A percentile compares a stretch with the other conserved stretches of the same genome.
phyloP scores from a whole-genome alignment of 305 asterid species.

The Withania somnifera region DNA sequence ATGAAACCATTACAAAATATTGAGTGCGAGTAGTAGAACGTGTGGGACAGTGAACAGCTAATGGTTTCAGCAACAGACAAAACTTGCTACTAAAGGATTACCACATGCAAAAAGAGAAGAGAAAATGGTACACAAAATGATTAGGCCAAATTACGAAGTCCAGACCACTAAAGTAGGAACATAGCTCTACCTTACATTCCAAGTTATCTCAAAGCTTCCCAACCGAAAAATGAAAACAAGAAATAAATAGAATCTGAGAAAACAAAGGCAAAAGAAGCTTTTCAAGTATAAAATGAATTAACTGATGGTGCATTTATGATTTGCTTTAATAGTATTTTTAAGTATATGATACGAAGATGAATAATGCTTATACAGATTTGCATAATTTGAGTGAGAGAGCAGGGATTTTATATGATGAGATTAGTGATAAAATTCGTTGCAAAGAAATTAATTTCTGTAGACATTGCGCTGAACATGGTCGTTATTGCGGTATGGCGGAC shows the following conservation, averaged over 20 bases:
- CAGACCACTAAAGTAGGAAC: constrained; percentile 16
- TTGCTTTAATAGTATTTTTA: too few relatives aligned
- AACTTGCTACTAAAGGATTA: constrained; percentile 17
- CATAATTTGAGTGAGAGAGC: constrained; percentile 29
- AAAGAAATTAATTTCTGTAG: constrained; percentile 24
- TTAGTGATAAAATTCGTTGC: constrained; percentile 18
- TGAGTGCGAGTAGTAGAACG: background rate
- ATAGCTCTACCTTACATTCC: constrained; percentile 13
- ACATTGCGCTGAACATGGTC: constrained; percentile 33
- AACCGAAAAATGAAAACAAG: background rate
- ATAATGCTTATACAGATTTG: background rate
- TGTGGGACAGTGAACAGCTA: constrained; percentile 10
- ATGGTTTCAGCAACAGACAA: constrained; percentile 19
- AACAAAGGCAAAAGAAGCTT: background rate
- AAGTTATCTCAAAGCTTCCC: background rate
- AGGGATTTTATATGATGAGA: constrained; percentile 25
- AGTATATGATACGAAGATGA: constrained; percentile 15
- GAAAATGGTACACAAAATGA: background rate
- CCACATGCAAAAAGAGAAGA: background rate
- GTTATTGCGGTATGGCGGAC: constrained; percentile 26
- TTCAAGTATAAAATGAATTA: background rate
- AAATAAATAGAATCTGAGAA: background rate
- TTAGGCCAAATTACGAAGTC: constrained; percentile 8
- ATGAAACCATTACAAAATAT: background rate
- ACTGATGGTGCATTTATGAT: background rate